A percentile compares a stretch with the other conserved stretches of the same genome.
Conservation (phyloP, 768 basidiomycete genomes). For the Tulasnella sp. region DNA sequence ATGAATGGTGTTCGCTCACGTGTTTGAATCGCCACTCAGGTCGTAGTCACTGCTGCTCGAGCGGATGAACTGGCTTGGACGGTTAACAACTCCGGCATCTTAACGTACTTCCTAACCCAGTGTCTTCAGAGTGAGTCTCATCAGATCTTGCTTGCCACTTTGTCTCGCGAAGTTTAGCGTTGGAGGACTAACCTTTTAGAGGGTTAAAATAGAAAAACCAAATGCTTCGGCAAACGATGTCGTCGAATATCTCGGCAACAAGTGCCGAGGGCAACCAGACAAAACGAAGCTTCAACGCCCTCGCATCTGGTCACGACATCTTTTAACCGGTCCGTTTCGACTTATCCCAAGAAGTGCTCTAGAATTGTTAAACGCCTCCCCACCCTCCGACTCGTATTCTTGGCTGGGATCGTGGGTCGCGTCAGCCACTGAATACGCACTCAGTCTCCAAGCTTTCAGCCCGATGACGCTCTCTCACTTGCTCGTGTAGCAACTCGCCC, state of each 20-base stretch:
- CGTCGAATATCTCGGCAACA: background rate
- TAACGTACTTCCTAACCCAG: background rate
- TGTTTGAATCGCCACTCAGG: background rate
- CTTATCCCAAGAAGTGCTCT: background rate
- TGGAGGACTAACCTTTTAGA: background rate
- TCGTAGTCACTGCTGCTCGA: background rate
- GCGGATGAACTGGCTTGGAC: background rate
- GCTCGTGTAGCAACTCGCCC: no score
- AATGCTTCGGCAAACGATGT: background rate
- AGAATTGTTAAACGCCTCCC: background rate
- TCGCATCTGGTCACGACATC: background rate
- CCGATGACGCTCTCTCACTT: no score
- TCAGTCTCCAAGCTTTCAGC: no score
- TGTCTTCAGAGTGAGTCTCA: background rate
- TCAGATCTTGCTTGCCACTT: background rate
- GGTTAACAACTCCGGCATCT: background rate
- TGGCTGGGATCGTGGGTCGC: background rate
- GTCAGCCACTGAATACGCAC: background rate
- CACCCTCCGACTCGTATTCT: background rate
- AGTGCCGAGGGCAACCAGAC: background rate
- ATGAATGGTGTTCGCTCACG: no score
- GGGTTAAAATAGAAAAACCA: background rate
- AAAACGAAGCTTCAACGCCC: background rate
- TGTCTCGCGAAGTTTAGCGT: background rate
- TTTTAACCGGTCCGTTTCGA: background rate